Evolutionary conservation across 2,329 filamentous ascomycete species (phyloP).

Genomic region (Trichoderma pleuroti): DNA sequence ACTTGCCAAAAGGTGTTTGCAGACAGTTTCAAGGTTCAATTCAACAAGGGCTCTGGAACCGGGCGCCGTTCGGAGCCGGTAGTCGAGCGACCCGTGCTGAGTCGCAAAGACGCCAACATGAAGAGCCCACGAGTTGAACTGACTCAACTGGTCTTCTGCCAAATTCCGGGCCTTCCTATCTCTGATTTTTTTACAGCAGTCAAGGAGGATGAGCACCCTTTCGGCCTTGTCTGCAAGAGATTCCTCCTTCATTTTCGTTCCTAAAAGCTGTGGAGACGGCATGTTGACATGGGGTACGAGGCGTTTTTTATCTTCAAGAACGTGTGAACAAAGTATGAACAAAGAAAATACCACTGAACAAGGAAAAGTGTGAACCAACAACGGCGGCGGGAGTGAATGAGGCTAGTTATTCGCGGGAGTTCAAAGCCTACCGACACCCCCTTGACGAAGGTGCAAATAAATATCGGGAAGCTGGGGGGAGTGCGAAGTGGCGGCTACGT

Average conservation of each 20-base stretch:
- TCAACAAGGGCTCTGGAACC: fast-evolving
- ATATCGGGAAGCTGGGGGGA: too few species aligned
- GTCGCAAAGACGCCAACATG: not conserved
- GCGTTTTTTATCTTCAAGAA: too few species aligned
- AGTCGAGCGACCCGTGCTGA: not conserved
- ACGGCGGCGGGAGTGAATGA: not conserved
- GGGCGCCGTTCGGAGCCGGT: not conserved
- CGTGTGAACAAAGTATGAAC: too few species aligned
- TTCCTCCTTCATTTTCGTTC: not conserved
- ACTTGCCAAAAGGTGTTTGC: not conserved
- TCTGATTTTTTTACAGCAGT: not conserved
- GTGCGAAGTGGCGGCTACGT: too few species aligned
- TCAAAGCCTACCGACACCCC: not conserved
- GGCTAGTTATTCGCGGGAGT: not conserved
- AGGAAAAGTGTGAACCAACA: too few species aligned
- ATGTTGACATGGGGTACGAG: too few species aligned
- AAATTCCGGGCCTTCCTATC: not conserved
- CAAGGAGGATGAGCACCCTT: not conserved
- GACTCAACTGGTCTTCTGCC: not conserved
- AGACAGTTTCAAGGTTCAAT: not conserved
- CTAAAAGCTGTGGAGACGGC: not conserved
- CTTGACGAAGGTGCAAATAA: too few species aligned
- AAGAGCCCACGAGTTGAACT: not conserved
- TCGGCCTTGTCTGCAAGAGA: not conserved
- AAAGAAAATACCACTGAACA: too few species aligned